These are phyloP conservation scores for Penicillium paxilli DNA, from an alignment of 495 filamentous ascomycete species.

Conservation along the genomic window DNA sequence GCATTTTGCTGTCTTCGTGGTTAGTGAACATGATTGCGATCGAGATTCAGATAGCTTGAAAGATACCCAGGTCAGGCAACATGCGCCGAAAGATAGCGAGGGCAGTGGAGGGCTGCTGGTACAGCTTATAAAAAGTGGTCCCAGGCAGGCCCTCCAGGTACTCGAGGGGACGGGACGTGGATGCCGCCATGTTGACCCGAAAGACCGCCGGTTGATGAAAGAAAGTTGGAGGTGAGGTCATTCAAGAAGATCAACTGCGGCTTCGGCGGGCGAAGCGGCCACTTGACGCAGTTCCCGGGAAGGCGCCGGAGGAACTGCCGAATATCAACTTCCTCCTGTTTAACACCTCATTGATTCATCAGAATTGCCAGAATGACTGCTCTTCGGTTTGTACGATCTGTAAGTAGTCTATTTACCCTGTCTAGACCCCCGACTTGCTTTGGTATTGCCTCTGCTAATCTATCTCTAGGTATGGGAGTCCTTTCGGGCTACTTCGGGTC, in stretches of 20 bases:
- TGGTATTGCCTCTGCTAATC: neutral
- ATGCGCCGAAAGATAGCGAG: conserved; percentile 97
- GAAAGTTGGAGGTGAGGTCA: conserved; percentile 15
- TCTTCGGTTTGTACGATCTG: conserved; percentile 62
- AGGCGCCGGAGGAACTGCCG: conserved; percentile 15
- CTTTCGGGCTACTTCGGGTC: conserved; percentile 79
- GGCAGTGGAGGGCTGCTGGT: conserved; percentile 92
- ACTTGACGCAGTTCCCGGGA: conserved; percentile 38
- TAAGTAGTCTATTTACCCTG: conserved; percentile 25
- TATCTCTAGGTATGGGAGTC: conserved; percentile 68
- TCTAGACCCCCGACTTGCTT: too few relatives aligned
- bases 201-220: conserved; percentile 23
- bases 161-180: conserved; percentile 67
- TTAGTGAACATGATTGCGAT: conserved; percentile 20
- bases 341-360: neutral
- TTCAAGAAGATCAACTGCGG: neutral
- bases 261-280: conserved; percentile 35
- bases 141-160: conserved; percentile 89
- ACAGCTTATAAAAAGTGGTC: conserved; percentile 83
- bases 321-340: conserved; percentile 7
- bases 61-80: conserved; percentile 83
- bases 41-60: conserved; percentile 12
- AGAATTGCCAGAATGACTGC: conserved; percentile 47
- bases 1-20: conserved; percentile 68
- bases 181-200: conserved; percentile 62